Evolutionary conservation across 2,329 filamentous ascomycete genomes (phyloP), one percentile per base, ranked within the genome.

Genomic region (Paracoccidioides brasiliensis): DNA sequence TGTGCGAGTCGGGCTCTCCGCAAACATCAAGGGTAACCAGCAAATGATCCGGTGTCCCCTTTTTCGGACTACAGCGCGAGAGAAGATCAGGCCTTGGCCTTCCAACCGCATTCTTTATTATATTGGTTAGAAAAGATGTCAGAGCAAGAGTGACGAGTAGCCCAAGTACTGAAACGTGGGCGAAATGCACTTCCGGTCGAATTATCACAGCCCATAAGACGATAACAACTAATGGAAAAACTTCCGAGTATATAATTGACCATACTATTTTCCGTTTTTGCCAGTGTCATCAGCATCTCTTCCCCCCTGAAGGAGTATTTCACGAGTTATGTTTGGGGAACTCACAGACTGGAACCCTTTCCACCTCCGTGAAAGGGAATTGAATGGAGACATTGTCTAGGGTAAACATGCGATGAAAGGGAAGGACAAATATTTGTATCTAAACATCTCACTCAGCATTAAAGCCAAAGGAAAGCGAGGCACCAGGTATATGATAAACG

Each of bases 351-450:
- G 89, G 78, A 0, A 98, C 93, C 59, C 90, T 81, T 70, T 98
- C 90, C 52, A 85, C 72, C 56, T 85, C 78, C 28, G 93, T 89
- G 71, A 95, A 86, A 0, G 93, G 93, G 66, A 86, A 96, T 60
- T 88, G 84, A 57, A 97, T 89, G 52, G 82, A 77, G 30, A 87
- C 79, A 68, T 97, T 89, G 67, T 90, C 86, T 59, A 97, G 80
- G 60, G 82, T 86, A 74, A 98, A 97, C 82, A 96, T 86, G 72
- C 88, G 89, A 69, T 97, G 90, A 69, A 97, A 97, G 0, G 93
- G 93, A 58, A 85, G 83, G 63, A 88, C 79, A 61, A 86, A 77
- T 63, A 86, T 74, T 70, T 82, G 77, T 45, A 88, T 77, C 79
- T 88, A 14, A 51, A 38, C 32, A 7, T 49, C 22, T 37, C 43